phyloP scores from a whole-genome alignment of 1,284 basidiomycete genomes.

The Pterula multifida region DNA sequence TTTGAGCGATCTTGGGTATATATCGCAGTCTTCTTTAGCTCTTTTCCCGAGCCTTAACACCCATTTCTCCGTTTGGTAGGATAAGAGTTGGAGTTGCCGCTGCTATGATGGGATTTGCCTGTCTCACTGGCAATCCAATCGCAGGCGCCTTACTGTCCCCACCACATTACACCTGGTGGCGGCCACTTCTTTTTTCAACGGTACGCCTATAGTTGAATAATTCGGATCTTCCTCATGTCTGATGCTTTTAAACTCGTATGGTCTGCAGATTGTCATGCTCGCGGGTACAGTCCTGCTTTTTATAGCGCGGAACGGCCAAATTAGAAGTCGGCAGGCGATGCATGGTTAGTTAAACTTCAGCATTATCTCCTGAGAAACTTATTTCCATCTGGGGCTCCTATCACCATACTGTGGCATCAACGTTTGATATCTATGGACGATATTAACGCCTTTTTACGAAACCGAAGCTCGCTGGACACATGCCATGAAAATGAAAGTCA shows the following conservation, averaged over 20 bases:
- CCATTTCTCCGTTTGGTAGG: slow-evolving; percentile 13
- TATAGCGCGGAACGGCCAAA: not conserved
- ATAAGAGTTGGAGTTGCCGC: slow-evolving; percentile 28
- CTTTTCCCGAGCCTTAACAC: not conserved
- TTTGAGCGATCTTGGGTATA: slow-evolving; percentile 30
- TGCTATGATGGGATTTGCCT: slow-evolving; percentile 25
- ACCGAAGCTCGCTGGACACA: no score
- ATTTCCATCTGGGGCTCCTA: no score
- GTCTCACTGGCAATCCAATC: slow-evolving; percentile 34
- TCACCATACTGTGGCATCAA: no score
- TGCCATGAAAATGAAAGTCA: no score
- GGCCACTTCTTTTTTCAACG: slow-evolving; percentile 29
- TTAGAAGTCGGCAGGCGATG: not conserved
- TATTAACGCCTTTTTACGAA: no score
- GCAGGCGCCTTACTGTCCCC: slow-evolving; percentile 29
- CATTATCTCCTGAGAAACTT: no score
- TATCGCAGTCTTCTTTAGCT: not conserved
- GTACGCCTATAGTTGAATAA: slow-evolving; percentile 16
- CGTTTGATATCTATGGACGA: no score
- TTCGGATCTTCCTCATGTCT: no score
- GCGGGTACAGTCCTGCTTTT: slow-evolving; percentile 16
- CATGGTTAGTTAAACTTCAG: no score
- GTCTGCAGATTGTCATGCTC: slow-evolving; percentile 8
- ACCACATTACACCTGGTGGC: slow-evolving; percentile 26
- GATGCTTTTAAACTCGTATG: slow-evolving; percentile 7